phyloP scores from a whole-genome alignment of 257 asterid species.

The Przewalskia tangutica region DNA sequence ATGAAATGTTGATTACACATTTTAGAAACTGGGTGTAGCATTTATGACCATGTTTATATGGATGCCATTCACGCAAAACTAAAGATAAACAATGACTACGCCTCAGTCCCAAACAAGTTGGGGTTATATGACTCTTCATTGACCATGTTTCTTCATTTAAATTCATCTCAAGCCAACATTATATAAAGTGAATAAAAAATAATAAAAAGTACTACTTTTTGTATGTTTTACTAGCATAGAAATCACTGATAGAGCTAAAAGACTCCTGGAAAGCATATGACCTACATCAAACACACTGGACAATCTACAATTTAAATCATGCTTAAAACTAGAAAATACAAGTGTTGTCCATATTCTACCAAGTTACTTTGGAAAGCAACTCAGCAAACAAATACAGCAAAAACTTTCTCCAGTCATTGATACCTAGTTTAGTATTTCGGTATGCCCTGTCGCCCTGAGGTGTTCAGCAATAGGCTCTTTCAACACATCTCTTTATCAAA shows the following conservation, averaged over 20 bases:
- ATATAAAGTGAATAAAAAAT: not conserved
- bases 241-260: not conserved
- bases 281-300: not conserved
- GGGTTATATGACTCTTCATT: not conserved
- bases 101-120: not conserved
- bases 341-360: not conserved
- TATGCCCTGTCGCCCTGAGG: too few relatives aligned
- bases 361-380: not conserved
- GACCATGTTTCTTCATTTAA: not conserved
- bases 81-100: not conserved
- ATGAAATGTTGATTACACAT: not conserved
- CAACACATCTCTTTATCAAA: not conserved
- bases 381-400: not conserved
- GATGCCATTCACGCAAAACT: not conserved
- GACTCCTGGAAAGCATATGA: not conserved
- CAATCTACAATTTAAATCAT: not conserved
- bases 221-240: not conserved
- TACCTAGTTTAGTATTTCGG: not conserved
- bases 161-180: not conserved
- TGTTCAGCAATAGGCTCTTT: not conserved
- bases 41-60: not conserved
- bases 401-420: not conserved
- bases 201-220: not conserved
- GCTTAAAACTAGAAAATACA: not conserved
- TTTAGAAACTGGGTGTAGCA: not conserved